phyloP scores from a whole-genome alignment of 2,329 filamentous ascomycete species.

The Podosphaera fusca region DNA sequence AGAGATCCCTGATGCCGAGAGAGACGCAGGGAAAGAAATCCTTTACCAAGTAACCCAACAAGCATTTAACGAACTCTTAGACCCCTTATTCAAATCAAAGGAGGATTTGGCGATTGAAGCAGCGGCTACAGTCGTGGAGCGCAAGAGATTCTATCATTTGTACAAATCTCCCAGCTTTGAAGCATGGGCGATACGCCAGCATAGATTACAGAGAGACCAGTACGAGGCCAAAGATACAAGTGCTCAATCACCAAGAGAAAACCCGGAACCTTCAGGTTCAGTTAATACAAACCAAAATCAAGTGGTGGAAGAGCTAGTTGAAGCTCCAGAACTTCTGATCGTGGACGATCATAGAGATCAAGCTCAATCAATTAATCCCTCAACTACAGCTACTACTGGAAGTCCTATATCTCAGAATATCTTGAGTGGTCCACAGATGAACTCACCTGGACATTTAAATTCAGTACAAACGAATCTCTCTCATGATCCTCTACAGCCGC shows the following conservation, averaged over 20 bases:
- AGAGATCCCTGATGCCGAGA: conserved; percentile 58
- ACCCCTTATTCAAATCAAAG: conserved; percentile 59
- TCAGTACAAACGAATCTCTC: too few relatives aligned
- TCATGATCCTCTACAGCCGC: too few relatives aligned
- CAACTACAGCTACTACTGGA: too few relatives aligned
- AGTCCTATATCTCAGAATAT: too few relatives aligned
- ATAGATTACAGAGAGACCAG: background rate
- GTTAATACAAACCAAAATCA: background rate
- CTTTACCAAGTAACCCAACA: conserved; percentile 82
- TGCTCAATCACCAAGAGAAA: background rate
- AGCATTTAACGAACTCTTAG: conserved; percentile 77
- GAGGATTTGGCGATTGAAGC: conserved; percentile 55
- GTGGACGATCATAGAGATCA: too few relatives aligned
- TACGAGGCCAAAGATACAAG: background rate
- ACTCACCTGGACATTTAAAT: too few relatives aligned
- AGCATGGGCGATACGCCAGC: conserved; percentile 8
- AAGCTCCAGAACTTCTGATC: conserved; percentile 4
- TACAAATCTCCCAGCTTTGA: conserved; percentile 22
- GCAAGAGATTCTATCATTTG: conserved; percentile 30
- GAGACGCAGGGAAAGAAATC: conserved; percentile 50
- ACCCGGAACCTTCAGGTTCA: background rate
- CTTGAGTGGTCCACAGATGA: too few relatives aligned
- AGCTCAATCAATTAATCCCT: too few relatives aligned
- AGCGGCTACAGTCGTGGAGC: conserved; percentile 34
- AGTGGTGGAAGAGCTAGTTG: conserved; percentile 12